Base-by-base conservation (phyloP, 805 yeast species). In the Ogataea pini region DNA sequence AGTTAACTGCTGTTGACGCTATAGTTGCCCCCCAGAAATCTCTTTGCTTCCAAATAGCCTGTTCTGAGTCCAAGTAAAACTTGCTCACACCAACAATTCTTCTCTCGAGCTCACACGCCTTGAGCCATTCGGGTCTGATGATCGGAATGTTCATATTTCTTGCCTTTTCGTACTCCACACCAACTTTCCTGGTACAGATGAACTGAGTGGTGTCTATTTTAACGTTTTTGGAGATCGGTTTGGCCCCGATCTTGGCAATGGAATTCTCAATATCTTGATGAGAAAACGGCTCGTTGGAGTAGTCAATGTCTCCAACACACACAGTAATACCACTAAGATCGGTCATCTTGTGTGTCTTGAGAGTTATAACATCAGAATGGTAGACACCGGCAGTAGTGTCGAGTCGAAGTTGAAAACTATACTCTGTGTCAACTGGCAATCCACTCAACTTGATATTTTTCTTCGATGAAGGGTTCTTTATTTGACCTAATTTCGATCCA, bases 111-210 rank as follows among this genome's bases (percentile, higher is more conserved):
- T 88, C 96, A 71, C 98, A 94, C 0, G 97, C 97, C 67, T 86
- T 85, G 48, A 94, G 72, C 98, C 98, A 94, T 65, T 94, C 97
- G 0, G 99, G 98, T 65, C 96, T 79, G 22, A 94, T 91, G 33
- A 94, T 80, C 2, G 99, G 99, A 47, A 94, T 89, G 63, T 90
- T 94, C 72, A 82, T 79, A 45, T 85, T 90, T 52, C 78, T 76
- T 1, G 98, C 99, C 63, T 82, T 85, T 52, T 82, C 75, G 71
- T 80, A 86, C 14, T 83, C 76, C 44, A 72, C 68, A n/a, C 89
- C 89, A 36, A 72, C 72, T 42, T 83, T 82, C 17, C 79, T 76
- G 13, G 95, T 85, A 52, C 86, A 78, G n/a, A 94, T 75, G 61
- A 86, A 94, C 67, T 94, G 99, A 1, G 99, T 94, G 1, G 99